These are phyloP conservation scores for Daldinia vernicosa DNA, from an alignment of 495 filamentous ascomycete genomes.

Conservation along the genomic window DNA sequence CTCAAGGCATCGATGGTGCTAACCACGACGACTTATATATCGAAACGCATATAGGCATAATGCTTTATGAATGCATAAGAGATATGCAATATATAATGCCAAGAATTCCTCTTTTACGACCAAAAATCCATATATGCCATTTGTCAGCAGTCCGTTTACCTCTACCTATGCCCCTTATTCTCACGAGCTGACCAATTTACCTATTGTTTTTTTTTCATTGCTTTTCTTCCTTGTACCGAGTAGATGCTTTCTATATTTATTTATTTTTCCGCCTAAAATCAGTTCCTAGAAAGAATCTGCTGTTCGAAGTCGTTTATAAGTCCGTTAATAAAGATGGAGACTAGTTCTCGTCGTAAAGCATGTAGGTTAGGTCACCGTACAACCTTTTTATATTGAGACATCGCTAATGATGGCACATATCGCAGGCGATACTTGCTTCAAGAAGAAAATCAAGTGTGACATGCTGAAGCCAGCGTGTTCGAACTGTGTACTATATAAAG, in stretches of 20 bases:
- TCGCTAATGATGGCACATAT: neutral
- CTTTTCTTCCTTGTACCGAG: neutral
- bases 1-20: neutral
- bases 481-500: conserved; percentile 47
- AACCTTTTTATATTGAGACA: neutral
- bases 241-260: neutral
- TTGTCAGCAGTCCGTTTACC: neutral
- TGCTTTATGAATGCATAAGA: neutral
- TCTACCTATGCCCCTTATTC: neutral
- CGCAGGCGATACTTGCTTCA: conserved; percentile 47
- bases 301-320: neutral
- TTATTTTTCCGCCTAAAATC: neutral
- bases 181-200: neutral
- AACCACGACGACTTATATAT: neutral
- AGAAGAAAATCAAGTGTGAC: conserved; percentile 51
- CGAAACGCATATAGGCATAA: neutral
- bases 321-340: conserved; percentile 33
- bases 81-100: neutral
- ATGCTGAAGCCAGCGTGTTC: conserved; percentile 48
- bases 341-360: conserved; percentile 44
- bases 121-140: neutral
- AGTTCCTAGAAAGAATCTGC: neutral
- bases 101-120: neutral
- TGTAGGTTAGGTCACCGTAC: conserved; percentile 23
- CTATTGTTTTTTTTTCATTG: neutral